Base-by-base conservation (phyloP, 345 rosid species). In the Kernera saxatilis region DNA sequence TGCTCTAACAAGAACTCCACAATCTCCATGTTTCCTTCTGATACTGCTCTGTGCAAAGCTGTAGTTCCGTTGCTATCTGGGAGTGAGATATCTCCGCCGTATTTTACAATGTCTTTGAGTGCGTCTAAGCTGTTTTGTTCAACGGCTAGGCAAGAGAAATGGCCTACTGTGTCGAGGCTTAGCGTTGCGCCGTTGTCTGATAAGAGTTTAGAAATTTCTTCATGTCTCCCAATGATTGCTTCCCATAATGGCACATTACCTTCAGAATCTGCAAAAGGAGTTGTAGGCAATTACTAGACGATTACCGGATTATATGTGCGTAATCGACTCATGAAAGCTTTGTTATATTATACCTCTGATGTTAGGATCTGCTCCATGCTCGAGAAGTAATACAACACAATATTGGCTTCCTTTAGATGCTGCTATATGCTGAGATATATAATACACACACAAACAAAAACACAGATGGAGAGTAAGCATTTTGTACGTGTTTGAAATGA, bases 171-270 rank as follows among this genome's bases (percentile, higher is more conserved):
- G n/a, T 86, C 93, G 0, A 77, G 43, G 45, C 80, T 71, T 46
- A 93, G 19, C 3, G 17, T 73, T 27, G 96, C 96, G 0, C 93
- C 92, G 33, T 88, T 93, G 32, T 90, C 88, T 36, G 65, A 49
- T 0, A 93, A 84, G 59, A 85, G 82, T 67, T 84, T 79, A 30
- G 79, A 60, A 52, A 82, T 82, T 3, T 77, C 50, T 69, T 85
- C 73, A 56, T 90, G 93, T 57, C 80, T 76, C 50, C 89, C 96
- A 39, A 48, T 22, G 40, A 93, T 73, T 48, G 98, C 93, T 64
- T 90, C 97, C 97, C 96, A 93, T 43, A 93, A 64, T 5, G 98
- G 87, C 26, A 93, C 85, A 55, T 51, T 88, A 22, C 97, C 93
- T 81, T 90, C 93, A 2, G 83, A 73, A 74, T 93, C 98, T 93